Percentiles rank a stretch among this genome's conserved stretches.
phyloP scores from a whole-genome alignment of 2,329 filamentous ascomycete species.

The Ilyonectria destructans region DNA sequence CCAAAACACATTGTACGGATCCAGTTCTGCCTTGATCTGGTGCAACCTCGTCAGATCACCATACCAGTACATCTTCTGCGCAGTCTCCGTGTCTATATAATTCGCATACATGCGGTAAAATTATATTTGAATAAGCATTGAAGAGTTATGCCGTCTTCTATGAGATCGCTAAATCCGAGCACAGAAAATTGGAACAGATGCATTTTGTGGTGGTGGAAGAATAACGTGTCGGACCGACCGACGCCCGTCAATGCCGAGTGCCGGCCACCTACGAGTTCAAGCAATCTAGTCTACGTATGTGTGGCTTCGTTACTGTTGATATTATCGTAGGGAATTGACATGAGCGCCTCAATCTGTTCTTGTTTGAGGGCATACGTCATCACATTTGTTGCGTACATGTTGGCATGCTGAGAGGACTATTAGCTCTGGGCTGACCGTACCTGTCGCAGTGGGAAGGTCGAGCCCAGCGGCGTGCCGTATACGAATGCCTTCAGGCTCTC shows the following conservation, averaged over 20 bases:
- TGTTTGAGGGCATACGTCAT: conserved; percentile 44
- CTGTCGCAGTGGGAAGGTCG: conserved; percentile 43
- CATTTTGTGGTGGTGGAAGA: conserved; percentile 62
- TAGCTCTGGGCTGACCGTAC: conserved; percentile 29
- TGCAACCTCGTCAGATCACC: conserved; percentile 51
- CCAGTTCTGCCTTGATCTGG: conserved; percentile 54
- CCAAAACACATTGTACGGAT: conserved; percentile 58
- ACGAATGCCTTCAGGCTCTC: conserved; percentile 43
- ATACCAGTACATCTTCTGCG: conserved; percentile 56
- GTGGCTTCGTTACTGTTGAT: conserved; percentile 9
- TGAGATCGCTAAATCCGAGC: conserved; percentile 49
- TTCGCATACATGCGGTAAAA: conserved; percentile 60
- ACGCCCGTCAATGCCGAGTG: conserved; percentile 56
- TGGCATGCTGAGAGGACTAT: conserved; percentile 40
- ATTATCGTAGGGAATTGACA: conserved; percentile 33
- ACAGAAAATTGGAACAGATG: conserved; percentile 68
- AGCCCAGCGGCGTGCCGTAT: conserved; percentile 35
- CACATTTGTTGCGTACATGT: conserved; percentile 52
- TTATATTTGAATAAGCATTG: conserved; percentile 54
- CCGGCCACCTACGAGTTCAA: conserved; percentile 52
- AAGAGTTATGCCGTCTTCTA: conserved; percentile 51
- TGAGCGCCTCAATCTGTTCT: conserved; percentile 43
- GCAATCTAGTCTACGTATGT: conserved; percentile 40
- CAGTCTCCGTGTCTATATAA: conserved; percentile 56
- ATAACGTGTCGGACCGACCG: conserved; percentile 50